These are phyloP conservation scores for Rhodosporidiobolus sp. DNA, from an alignment of 768 basidiomycete species.

Conservation along the genomic window DNA sequence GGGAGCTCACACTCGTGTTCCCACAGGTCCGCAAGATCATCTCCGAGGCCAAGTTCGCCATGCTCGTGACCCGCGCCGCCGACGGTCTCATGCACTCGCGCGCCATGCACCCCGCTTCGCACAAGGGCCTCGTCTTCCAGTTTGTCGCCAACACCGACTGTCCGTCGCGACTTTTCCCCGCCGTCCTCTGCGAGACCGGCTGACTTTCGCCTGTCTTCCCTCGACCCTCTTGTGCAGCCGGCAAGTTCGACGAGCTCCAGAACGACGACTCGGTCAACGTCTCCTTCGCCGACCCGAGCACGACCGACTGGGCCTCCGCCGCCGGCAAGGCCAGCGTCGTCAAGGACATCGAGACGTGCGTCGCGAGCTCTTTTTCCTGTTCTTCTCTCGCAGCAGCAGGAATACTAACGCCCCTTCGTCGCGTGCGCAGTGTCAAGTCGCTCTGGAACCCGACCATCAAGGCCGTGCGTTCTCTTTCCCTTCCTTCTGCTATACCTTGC, in stretches of 20 bases:
- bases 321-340: conserved; percentile 39
- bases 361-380: background rate
- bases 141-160: conserved; percentile 43
- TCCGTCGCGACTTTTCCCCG: background rate
- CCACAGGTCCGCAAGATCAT: conserved; percentile 35
- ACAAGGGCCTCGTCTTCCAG: conserved; percentile 42
- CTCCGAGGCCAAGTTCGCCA: conserved; percentile 37
- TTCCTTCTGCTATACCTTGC: too few relatives aligned
- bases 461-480: background rate
- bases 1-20: background rate
- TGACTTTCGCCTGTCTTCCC: background rate
- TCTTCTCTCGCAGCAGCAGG: background rate
- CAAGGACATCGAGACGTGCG: conserved; percentile 32
- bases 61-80: conserved; percentile 36
- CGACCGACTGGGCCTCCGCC: conserved; percentile 42
- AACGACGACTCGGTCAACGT: conserved; percentile 41
- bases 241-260: conserved; percentile 43
- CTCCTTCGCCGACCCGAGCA: conserved; percentile 31
- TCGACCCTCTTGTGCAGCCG: conserved; percentile 8
- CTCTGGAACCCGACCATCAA: conserved; percentile 31
- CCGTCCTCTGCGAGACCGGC: background rate
- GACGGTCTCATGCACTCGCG: conserved; percentile 41
- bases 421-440: conserved; percentile 29
- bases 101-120: conserved; percentile 40
- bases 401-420: too few relatives aligned